A percentile compares a stretch with the other conserved stretches of the same genome.
These are phyloP conservation scores for Mariannaea elegans DNA, from an alignment of 2,329 filamentous ascomycete species.

Conservation along the genomic window DNA sequence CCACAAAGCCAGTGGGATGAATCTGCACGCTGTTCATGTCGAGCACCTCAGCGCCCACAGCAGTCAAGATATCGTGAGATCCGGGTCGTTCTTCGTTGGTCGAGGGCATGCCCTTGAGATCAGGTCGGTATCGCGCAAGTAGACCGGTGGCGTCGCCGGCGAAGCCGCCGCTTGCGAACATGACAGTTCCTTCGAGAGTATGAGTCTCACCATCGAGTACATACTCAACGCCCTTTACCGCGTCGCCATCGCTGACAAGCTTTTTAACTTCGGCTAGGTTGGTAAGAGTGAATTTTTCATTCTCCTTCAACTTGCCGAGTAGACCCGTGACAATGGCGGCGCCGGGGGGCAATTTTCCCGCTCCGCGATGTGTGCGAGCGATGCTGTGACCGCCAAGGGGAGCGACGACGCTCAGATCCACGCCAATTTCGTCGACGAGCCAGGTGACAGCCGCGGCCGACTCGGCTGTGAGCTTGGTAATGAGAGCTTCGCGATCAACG, in stretches of 20 bases:
- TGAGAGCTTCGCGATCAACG: conserved; percentile 53
- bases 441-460: conserved; percentile 63
- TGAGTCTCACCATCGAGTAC: conserved; percentile 45
- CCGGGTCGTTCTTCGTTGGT: conserved; percentile 69
- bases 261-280: conserved; percentile 63
- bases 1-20: conserved; percentile 72
- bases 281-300: conserved; percentile 59
- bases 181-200: conserved; percentile 56
- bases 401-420: conserved; percentile 67
- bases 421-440: conserved; percentile 63
- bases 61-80: conserved; percentile 55
- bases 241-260: conserved; percentile 49
- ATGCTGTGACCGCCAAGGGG: conserved; percentile 67
- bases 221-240: conserved; percentile 64
- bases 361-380: conserved; percentile 59
- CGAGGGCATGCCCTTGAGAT: conserved; percentile 67
- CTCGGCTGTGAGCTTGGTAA: conserved; percentile 56
- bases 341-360: conserved; percentile 64
- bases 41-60: conserved; percentile 53
- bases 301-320: conserved; percentile 58
- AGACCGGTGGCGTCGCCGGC: conserved; percentile 68
- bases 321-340: conserved; percentile 66
- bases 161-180: conserved; percentile 71
- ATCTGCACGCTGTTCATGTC: conserved; percentile 69
- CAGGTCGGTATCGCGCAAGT: conserved; percentile 64